Evolutionary conservation across 2,329 filamentous ascomycete species (phyloP), one percentile per base, ranked within the genome.

Genomic region (Pestalotiopsis sp.): DNA sequence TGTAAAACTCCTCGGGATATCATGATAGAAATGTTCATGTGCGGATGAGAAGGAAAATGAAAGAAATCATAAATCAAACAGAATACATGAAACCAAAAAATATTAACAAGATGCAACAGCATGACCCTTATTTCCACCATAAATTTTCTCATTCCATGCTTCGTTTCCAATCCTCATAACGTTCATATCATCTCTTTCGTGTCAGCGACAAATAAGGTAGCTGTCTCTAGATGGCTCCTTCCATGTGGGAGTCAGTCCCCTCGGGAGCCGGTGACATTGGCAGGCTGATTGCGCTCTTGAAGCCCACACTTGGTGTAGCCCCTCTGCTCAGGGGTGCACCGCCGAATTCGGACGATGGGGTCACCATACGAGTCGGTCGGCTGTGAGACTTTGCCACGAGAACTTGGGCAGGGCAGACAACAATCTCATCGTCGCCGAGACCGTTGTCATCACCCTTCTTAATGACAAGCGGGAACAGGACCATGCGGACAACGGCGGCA

Each of bases 391-490:
- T 78, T 74, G 92, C 92, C 58, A 98, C 89, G 70, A 98, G 88
- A 45, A 99, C 96, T 80, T 98, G 95, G 6, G 97, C 96, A 11
- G 95, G 95, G 77, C 92, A 97, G 59, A 99, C 94, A 61, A 98
- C 95, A 72, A 97, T 93, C 84, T 98, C 95, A 73, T 98, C 94
- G 67, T 98, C 94, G 67, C 95, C 95, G 66, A 92, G 87, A 27
- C 95, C 96, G 56, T 86, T 85, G 78, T 98, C 95, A 76, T 97
- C 93, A 66, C 95, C 95, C 84, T 96, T 97, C 84, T 97, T 97
- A 75, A 98, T 93, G 20, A 99, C 95, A 1, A 98, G 87, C 11
- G 97, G 97, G 85, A 99, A 99, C 56, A 99, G 88, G 1, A 99
- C 95, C 70, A 97, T 89, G 73, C 96, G 93, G 56, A 99, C 94